Base-by-base conservation (phyloP, 1,284 basidiomycete genomes). In the Tilletia setariae region DNA sequence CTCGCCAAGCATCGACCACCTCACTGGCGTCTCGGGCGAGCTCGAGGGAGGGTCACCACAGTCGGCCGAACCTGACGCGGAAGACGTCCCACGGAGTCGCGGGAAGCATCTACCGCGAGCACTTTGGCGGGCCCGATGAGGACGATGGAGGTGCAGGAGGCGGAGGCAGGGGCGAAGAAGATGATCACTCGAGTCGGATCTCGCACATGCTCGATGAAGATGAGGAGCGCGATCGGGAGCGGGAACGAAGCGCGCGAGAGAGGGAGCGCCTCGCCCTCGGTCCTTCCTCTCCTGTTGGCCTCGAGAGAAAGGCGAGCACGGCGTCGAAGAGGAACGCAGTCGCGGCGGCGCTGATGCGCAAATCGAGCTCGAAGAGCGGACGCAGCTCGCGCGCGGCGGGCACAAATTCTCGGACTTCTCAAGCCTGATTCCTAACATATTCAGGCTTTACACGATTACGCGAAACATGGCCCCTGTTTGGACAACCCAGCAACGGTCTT, bases 61-160 rank as follows among this genome's bases (percentile, higher is more conserved):
- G 53, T 7, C 53, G 53, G 25, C 53, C 53, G 1, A 30, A 30
- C 1, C 25, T 59, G 53, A 21, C 16, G 9, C 53, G 53, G 21
- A 23, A 30, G 53, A 59, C 53, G 53, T 59, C 53, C 23, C 53
- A 59, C 32, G 53, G 53, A 1, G 53, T 59, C 16, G 53, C 53
- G n/a, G 53, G 53, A 30, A 59, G 53, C 25, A 8, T 59, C 23
- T 59, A 59, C 53, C 53, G 53, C 23, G 53, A 59, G 25, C 53
- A 59, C 23, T 59, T 59, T 59, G 53, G 23, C 23, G 53, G 25
- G 47, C n/a, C n/a, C n/a, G 47, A 49, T 49, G 47, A 49, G 47
- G 47, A 49, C n/a, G 6, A 7, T 15, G 53, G 25, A 23, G 43
- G 43, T 19, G 43, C 43, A 19, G 9, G 9, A 19, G 43, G 43